Conservation (phyloP, 2,329 filamentous ascomycete genomes). For the Xylaria sp. region DNA sequence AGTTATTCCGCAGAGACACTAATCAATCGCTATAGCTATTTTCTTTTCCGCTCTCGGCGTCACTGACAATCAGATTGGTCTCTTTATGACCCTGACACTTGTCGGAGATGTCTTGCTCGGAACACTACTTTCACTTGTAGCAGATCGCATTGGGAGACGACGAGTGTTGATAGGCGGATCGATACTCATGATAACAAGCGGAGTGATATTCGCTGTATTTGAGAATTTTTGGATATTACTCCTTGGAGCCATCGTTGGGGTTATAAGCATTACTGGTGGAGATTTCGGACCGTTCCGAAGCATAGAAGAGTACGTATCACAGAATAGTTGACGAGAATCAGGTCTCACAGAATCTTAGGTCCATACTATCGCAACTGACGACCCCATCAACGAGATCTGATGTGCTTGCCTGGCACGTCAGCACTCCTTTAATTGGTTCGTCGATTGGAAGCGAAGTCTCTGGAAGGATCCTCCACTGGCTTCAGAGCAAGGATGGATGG, state of each 20-base stretch:
- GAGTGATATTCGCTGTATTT: constrained; percentile 61
- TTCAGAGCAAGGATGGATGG: constrained; percentile 59
- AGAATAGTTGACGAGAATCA: neutral
- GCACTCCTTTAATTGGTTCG: constrained; percentile 64
- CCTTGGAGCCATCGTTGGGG: constrained; percentile 66
- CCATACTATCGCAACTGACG: constrained; percentile 69
- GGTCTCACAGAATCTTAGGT: constrained; percentile 45
- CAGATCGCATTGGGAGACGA: constrained; percentile 67
- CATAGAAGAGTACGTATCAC: constrained; percentile 64
- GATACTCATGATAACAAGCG: constrained; percentile 66
- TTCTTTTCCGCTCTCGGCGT: constrained; percentile 67
- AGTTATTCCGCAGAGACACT: neutral
- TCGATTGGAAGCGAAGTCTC: constrained; percentile 63
- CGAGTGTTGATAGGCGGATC: constrained; percentile 64
- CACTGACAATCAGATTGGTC: constrained; percentile 67
- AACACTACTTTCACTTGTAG: constrained; percentile 66
- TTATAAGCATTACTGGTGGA: constrained; percentile 69
- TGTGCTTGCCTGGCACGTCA: constrained; percentile 75
- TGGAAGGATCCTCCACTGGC: constrained; percentile 60
- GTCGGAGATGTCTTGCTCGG: constrained; percentile 69
- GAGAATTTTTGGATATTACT: constrained; percentile 70
- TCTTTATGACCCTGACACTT: constrained; percentile 73
- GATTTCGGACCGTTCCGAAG: constrained; percentile 75
- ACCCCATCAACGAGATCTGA: constrained; percentile 64
- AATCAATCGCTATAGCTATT: constrained; percentile 51